Evolutionary conservation across 768 basidiomycete species (phyloP), one percentile per base, ranked within the genome.

Genomic region (Pleurotus tuber-regium): DNA sequence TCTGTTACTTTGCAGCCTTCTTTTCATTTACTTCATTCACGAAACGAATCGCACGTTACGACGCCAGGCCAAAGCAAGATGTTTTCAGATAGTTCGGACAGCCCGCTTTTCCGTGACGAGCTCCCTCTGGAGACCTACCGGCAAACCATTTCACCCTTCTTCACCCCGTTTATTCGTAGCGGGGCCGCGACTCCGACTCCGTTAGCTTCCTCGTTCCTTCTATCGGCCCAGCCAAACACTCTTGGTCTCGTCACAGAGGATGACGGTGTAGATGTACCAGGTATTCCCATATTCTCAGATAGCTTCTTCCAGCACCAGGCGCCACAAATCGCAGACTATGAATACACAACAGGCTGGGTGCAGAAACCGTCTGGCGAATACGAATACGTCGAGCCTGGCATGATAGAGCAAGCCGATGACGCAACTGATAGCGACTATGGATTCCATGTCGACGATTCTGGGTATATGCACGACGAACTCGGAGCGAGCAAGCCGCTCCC

Each of bases 171-270:
- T 23, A 35, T 35, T 19, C 46, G 18, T 21, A 23, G 43, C 25
- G 23, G 23, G 24, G 9, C 5, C 16, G 43, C 12, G 10, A 18
- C 18, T 31, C 46, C 44, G 28, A 18, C 18, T 31, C 46, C 44
- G 28, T 18, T 47, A 4, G 25, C 21, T 10, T 18, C 46, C 21
- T 25, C 23, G 11, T 42, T 25, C 40, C 19, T 16, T 42, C 31
- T 47, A 11, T 44, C 43, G 16, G 43, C 26, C 25, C 43, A 29
- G 6, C 43, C 46, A 33, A 47, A 47, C 31, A 31, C 46, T 23
- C 46, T 47, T 23, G 46, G 46, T n/a, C 46, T 47, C 46, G 29
- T 47, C 43, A 14, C 43, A 31, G 29, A 31, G 14, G 46, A 35
- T 3, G 46, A 31, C 46, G 30, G 25, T 30, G 19, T 16, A 8